Base-by-base conservation (phyloP, 345 rosid species). In the Kernera saxatilis region DNA sequence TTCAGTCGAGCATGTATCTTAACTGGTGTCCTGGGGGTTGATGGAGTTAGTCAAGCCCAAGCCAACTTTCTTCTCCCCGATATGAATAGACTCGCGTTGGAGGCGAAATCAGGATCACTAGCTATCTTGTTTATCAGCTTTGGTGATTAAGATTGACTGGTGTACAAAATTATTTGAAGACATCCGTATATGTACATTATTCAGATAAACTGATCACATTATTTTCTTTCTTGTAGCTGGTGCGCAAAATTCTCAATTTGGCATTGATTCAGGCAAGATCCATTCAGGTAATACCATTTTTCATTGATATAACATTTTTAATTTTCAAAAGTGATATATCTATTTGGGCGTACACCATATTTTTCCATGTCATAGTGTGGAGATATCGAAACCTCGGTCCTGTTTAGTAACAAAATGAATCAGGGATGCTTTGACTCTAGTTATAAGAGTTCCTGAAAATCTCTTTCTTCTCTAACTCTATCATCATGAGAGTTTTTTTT, bases 11-110 rank as follows among this genome's bases (percentile, higher is more conserved):
- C 92, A 6, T 88, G 92, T 67, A 73, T 88, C 69, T 69, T 95
- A 81, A 89, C 88, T 65, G 80, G 85, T 81, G 88, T 82, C 72
- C n/a, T 78, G 49, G 98, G 93, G 76, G 79, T 71, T 70, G 87
- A 82, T 76, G 96, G 88, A 64, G 79, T 83, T 74, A 72, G 72
- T 74, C 88, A 86, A 82, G 80, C 81, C 64, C 91, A 85, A 76
- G 97, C 86, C 72, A 84, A 71, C 78, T 90, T 95, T 68, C 14
- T 86, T 74, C 92, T 95, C 51, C 98, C 99, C 67, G 98, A 91
- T 67, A 84, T 88, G 64, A 88, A 77, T 76, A 88, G 81, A 78
- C 87, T 95, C 67, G 84, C 85, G 15, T 64, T 80, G 78, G 96
- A 95, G 80, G 88, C 91, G 23, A 92, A 87, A 78, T 84, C 86